Evolutionary conservation across 148 eudicot genomes (phyloP), one percentile per base, ranked within the genome.

Genomic region (Heliosperma pusillum): DNA sequence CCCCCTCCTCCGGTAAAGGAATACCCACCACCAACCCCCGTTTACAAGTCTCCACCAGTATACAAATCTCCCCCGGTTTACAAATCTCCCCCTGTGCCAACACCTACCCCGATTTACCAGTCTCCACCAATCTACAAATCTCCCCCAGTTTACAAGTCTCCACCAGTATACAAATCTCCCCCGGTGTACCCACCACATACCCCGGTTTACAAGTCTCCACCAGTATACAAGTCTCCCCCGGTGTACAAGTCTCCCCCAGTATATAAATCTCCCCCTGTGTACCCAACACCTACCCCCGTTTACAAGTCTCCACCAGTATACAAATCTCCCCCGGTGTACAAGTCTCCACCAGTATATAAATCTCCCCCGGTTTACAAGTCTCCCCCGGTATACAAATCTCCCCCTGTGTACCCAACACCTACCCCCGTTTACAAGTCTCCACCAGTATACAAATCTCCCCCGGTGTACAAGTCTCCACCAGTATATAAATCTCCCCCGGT

Each of bases 1-100:
- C 87, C 89, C 8, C 80, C 85, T 30, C 63, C 79, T 25, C 79
- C 76, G 44, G 26, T 70, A 13, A 76, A 75, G 55, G 79, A 75
- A 27, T 78, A 76, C 73, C 66, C 73, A 10, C 73, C 79, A 24
- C 79, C 82, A 5, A 56, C 30, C 19, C 36, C 63, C n/a, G 61
- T 62, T 52, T 73, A 72, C 68, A 61, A 52, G 17, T 78, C 82
- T 1, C 45, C 33, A 12, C 42, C 79, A 1, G 74, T 77, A 0
- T 65, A 72, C 55, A 50, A 52, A 21, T 74, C 78, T 6, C 44
- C 33, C 7, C 40, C 71, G 16, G 69, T 63, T 21, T 73, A 72
- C 64, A 55, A 70, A 24, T 72, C 83, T 6, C 80, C 77, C 2
- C 59, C 81, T 0, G 36, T 22, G 33, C 17, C 60, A 0, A 44